Evolutionary conservation across 306 rosid species (phyloP).

Genomic region (Arachis stenosperma): DNA sequence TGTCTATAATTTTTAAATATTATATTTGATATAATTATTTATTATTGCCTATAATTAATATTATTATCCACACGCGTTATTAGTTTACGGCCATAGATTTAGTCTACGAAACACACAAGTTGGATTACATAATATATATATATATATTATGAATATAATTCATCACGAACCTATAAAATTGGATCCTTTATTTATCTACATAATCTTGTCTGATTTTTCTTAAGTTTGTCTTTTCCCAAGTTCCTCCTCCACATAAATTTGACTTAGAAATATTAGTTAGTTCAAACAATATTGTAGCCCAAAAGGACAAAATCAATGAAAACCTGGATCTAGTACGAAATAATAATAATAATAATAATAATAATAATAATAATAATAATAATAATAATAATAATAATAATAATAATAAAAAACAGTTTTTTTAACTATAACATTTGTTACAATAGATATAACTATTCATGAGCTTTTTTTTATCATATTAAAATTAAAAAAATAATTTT

Average conservation of each 20-base stretch:
- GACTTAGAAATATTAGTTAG: slow-evolving; percentile 35
- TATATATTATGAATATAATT: background rate
- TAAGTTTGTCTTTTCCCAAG: slow-evolving; percentile 33
- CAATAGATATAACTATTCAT: too few relatives aligned
- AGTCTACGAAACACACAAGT: slow-evolving; percentile 41
- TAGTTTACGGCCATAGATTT: slow-evolving; percentile 34
- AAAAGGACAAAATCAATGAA: slow-evolving; percentile 42
- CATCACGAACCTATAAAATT: slow-evolving; percentile 31
- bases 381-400: too few relatives aligned
- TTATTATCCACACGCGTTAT: slow-evolving; percentile 27
- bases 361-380: too few relatives aligned
- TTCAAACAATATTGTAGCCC: slow-evolving; percentile 20
- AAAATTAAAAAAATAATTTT: too few relatives aligned
- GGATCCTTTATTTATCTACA: slow-evolving; percentile 38
- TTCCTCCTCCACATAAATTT: slow-evolving; percentile 41
- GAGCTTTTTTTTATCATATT: too few relatives aligned
- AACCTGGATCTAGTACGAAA: background rate
- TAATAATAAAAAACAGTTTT: too few relatives aligned
- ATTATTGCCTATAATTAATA: background rate
- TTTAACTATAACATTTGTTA: too few relatives aligned
- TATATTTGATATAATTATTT: background rate
- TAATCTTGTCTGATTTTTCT: slow-evolving; percentile 33
- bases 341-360: background rate
- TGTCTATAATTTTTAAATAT: background rate
- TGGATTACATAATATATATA: slow-evolving; percentile 34